Base-by-base conservation (phyloP, 495 filamentous ascomycete genomes). In the Penicillium salamii region DNA sequence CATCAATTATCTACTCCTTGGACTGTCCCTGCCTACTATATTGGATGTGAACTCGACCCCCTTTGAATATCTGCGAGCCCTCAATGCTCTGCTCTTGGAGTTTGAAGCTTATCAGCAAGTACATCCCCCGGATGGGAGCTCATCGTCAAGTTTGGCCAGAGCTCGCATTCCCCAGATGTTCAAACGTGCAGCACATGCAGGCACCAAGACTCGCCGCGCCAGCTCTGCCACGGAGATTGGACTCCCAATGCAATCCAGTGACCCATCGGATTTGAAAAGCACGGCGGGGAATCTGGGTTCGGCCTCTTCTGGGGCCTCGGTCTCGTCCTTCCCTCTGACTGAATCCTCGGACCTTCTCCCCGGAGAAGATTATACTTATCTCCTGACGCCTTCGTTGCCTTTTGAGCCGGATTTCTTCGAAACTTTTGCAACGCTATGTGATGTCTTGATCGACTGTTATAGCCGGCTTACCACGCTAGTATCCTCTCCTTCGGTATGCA, bases 351-450 rank as follows among this genome's bases (percentile, higher is more conserved):
- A 81, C 45, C 71, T 82, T 18, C 67, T 79, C 17, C 69, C 79
- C 5, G 74, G 88, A 13, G 92, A 96, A 65, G 87, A 91, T 58
- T 99, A 97, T 54, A 82, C 83, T 1, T 85, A 91, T 66, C 82
- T 99, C 5, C 74, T 93, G 1, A 97, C 91, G 4, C 95, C 95
- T 0, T 85, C 84, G n/a, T 72, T 97, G 42, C 93, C 93, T 0
- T 99, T 99, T 60, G 93, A 97, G 41, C 92, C 92, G 8, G 93
- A 99, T 67, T 99, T 95, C 61, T 95, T 90, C 65, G 90, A 95
- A 70, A 95, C 90, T 0, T 97, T 97, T 67, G 87, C 91, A n/a
- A 97, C 93, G 7, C 75, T 99, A 19, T 97, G 93, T 69, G 95
- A 99, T 66, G 88, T 95, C 2, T 69, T 99, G 49, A 95, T 96